phyloP scores from a whole-genome alignment of 768 basidiomycete genomes.

The Amanita pallidorosea region DNA sequence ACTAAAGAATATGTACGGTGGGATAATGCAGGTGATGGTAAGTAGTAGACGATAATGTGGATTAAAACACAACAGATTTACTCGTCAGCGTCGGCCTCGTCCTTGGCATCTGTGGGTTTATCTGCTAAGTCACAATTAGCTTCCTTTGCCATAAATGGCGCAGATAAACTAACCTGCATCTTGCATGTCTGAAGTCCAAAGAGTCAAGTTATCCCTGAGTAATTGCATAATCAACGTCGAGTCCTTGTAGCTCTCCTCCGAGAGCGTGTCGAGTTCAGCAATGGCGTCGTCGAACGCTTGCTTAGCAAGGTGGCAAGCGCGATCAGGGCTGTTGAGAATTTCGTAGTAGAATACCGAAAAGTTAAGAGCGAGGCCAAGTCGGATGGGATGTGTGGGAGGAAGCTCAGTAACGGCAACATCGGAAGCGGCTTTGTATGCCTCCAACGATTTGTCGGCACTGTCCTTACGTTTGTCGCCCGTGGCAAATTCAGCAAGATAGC shows the following conservation, averaged over 20 bases:
- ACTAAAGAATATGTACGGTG: constrained; percentile 8
- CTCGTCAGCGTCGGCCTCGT: constrained; percentile 64
- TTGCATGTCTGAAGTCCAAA: constrained; percentile 99
- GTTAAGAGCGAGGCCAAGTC: constrained; percentile 96
- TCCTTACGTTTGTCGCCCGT: constrained; percentile 97
- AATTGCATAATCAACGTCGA: constrained; percentile 97
- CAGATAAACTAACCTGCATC: constrained; percentile 55
- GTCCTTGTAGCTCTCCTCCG: constrained; percentile 99
- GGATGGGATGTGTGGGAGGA: constrained; percentile 93
- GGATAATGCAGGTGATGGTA: constrained; percentile 13
- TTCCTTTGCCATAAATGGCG: background rate
- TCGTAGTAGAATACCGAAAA: constrained; percentile 99
- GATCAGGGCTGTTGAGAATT: constrained; percentile 97
- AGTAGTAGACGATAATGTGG: constrained; percentile 8
- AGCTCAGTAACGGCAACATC: constrained; percentile 95
- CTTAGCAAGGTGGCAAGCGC: constrained; percentile 97
- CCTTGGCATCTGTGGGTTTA: constrained; percentile 61
- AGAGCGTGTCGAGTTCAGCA: constrained; percentile 96
- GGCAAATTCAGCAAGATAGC: constrained; percentile 97
- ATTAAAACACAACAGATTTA: constrained; percentile 23
- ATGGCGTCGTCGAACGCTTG: constrained; percentile 99
- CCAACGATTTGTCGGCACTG: constrained; percentile 93
- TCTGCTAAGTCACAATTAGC: constrained; percentile 31
- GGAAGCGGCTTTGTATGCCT: constrained; percentile 96
- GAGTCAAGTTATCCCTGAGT: constrained; percentile 91